These are phyloP conservation scores for Eucalyptus cloeziana DNA, from an alignment of 345 rosid genomes.

Conservation along the genomic window DNA sequence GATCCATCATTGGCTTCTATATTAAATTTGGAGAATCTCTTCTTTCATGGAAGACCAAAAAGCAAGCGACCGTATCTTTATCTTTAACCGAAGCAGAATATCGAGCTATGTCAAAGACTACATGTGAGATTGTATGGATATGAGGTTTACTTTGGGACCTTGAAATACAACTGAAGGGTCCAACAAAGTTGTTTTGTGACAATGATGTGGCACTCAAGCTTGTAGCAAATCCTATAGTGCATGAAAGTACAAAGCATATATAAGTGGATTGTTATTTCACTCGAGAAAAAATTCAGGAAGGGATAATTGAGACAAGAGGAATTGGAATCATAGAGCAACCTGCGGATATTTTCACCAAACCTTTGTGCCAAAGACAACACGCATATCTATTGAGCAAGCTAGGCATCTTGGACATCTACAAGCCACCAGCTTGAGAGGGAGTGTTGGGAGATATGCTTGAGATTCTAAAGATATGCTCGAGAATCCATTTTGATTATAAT, in stretches of 20 bases:
- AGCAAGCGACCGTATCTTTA: background rate
- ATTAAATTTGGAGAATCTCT: background rate
- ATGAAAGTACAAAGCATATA: too few species aligned
- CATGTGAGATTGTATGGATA: background rate
- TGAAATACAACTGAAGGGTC: accelerated
- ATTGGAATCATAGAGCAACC: background rate
- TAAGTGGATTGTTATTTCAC: background rate
- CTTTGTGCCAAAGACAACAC: background rate
- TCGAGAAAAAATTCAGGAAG: accelerated
- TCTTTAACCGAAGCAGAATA: background rate
- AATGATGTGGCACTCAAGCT: too few species aligned
- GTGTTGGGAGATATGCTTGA: too few species aligned
- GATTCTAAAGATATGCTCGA: too few species aligned
- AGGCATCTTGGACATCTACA: too few species aligned
- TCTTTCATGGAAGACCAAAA: background rate
- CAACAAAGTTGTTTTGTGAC: too few species aligned
- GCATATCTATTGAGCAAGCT: background rate
- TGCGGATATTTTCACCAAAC: too few species aligned
- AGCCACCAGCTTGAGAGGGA: too few species aligned
- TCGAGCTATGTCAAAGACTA: background rate
- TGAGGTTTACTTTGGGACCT: background rate
- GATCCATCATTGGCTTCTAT: background rate
- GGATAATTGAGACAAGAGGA: background rate
- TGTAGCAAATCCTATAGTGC: too few species aligned
- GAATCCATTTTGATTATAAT: too few species aligned